Base-by-base conservation (phyloP, 78 protist species). In the Dictyostelium citrinum region DNA sequence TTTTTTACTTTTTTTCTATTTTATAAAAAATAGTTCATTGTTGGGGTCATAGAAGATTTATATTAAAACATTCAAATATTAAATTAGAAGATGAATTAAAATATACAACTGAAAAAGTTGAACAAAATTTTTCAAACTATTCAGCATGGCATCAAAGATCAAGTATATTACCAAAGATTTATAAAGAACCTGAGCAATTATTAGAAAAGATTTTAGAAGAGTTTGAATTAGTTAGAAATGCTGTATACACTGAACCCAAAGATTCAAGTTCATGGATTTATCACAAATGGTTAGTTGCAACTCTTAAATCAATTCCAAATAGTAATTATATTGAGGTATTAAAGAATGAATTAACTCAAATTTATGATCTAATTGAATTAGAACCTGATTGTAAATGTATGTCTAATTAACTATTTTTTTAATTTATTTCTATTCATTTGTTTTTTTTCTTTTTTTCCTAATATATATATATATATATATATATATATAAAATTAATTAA, bases 91-190 rank as follows among this genome's bases (percentile, higher is more conserved):
- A 84, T 5, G 99, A 96, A 64, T 55, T 94, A 49, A 91, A 81
- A 10, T 97, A 83, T 90, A 96, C 99, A 12, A 60, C 61, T 14
- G 24, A 1, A 1, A 88, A 91, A 33, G 93, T 97, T 71, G 81
- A 90, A 45, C 81, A 88, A 20, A 97, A 98, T 93, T 98, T 98
- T 81, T 91, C 97, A 60, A 98, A 98, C 82, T 98, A 98, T 90
- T 95, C 98, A 17, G 98, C 99, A 2, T 98, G 99, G 99, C 99
- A 98, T 96, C 84, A 98, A 61, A 93, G 99, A 77, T 83, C 93
- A 55, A 6, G 37, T 10, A 35, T 95, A 4, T 61, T 95, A 17
- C 94, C 96, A 29, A 60, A 46, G 35, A 58, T 92, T 43, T 51
- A 90, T 29, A 12, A 55, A 46, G 90, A 74, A 11, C 94, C 92